Percentiles rank a stretch among this genome's conserved stretches.
phyloP scores from a whole-genome alignment of 2,329 filamentous ascomycete species.

The Stachybotrys chartarum region DNA sequence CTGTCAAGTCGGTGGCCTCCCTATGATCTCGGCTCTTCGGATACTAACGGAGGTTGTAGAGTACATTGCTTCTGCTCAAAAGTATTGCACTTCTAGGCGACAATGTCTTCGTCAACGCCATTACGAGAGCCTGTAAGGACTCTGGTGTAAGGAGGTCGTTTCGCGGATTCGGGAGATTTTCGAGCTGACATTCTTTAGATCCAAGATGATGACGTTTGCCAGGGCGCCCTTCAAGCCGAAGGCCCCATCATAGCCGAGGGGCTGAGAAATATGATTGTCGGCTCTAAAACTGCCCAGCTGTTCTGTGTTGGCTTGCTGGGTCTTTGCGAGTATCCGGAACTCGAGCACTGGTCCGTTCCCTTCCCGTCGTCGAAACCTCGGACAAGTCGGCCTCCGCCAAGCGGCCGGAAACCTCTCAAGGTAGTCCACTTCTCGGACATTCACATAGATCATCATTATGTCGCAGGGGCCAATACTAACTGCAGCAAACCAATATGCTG shows the following conservation, averaged over 20 bases:
- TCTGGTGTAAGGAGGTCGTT: constrained; percentile 16
- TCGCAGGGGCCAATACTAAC: constrained; percentile 42
- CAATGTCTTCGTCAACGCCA: constrained; percentile 24
- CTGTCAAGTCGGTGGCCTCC: constrained; percentile 18
- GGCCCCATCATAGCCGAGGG: constrained; percentile 45
- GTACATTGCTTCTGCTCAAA: constrained; percentile 25
- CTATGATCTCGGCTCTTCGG: not conserved
- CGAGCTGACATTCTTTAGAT: constrained; percentile 19
- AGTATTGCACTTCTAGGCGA: constrained; percentile 35
- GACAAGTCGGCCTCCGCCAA: constrained; percentile 28
- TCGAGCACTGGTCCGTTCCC: constrained; percentile 32
- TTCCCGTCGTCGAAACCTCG: constrained; percentile 35
- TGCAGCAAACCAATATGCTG: constrained; percentile 56
- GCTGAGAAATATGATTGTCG: constrained; percentile 37
- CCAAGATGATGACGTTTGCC: constrained; percentile 48
- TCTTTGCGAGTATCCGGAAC: constrained; percentile 40
- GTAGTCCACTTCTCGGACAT: constrained; percentile 55
- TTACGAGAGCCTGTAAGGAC: constrained; percentile 23
- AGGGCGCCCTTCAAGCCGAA: constrained; percentile 42
- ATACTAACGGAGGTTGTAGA: constrained; percentile 9
- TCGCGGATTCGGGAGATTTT: not conserved
- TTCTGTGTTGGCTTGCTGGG: constrained; percentile 48
- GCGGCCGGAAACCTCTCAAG: constrained; percentile 38
- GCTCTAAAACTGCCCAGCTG: constrained; percentile 40
- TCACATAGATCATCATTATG: constrained; percentile 50